A percentile compares a stretch with the other conserved stretches of the same genome.
phyloP scores from a whole-genome alignment of 1,284 basidiomycete genomes.

The Anthracocystis setariae region DNA sequence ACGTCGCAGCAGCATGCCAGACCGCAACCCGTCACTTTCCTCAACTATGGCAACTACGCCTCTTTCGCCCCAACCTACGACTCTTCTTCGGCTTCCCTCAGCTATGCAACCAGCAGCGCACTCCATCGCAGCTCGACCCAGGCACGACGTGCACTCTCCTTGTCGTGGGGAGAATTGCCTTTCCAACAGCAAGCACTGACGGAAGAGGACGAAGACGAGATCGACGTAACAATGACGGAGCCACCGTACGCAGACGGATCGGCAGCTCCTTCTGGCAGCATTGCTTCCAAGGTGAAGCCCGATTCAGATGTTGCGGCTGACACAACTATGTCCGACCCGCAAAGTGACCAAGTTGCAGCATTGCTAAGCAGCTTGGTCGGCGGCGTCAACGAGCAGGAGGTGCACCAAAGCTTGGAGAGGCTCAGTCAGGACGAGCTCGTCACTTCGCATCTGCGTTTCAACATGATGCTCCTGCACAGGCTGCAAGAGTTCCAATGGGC shows the following conservation, averaged over 20 bases:
- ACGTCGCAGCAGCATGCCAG: conserved; percentile 14
- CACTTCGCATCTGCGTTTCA: conserved; percentile 37
- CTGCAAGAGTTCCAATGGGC: conserved; percentile 62
- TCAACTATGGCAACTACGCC: conserved; percentile 57
- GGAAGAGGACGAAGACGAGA: conserved; percentile 12
- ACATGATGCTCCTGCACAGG: conserved; percentile 48
- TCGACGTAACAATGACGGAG: conserved; percentile 5
- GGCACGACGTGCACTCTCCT: conserved; percentile 14
- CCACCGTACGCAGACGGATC: conserved; percentile 5
- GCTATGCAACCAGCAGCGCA: conserved; percentile 22
- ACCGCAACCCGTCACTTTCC: conserved; percentile 42
- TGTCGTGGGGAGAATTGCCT: conserved; percentile 31
- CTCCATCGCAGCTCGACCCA: conserved; percentile 32
- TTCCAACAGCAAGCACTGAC: background rate
- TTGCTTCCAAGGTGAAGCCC: background rate
- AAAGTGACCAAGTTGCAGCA: conserved; percentile 9
- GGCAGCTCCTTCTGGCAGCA: background rate
- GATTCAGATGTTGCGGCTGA: conserved; percentile 14
- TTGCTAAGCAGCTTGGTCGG: conserved; percentile 21
- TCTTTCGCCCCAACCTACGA: conserved; percentile 62
- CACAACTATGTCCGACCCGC: conserved; percentile 9
- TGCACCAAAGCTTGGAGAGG: conserved; percentile 27
- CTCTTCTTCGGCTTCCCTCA: conserved; percentile 43
- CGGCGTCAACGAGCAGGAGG: conserved; percentile 14
- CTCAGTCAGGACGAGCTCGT: conserved; percentile 49